Evolutionary conservation across 306 rosid genomes (phyloP).

Genomic region (Cyclanthera cordifolia): DNA sequence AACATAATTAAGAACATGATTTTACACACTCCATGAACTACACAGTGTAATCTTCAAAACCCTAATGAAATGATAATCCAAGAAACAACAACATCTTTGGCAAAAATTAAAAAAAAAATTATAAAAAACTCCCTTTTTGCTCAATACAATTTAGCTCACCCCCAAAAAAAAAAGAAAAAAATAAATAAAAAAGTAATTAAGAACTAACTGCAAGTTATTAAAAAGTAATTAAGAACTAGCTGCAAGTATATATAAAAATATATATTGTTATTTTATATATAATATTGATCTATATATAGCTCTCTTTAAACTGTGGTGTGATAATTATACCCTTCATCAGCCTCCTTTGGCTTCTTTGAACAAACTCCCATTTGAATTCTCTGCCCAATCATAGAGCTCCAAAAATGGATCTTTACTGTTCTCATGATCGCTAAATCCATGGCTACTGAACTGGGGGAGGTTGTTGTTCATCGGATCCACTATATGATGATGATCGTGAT

Average conservation of each 20-base stretch:
- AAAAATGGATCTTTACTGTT: slow-evolving; percentile 39
- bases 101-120: no score
- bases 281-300: not conserved
- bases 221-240: not conserved
- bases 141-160: not conserved
- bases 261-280: not conserved
- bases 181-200: not conserved
- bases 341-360: slow-evolving; percentile 6
- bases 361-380: not conserved
- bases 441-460: slow-evolving; percentile 32
- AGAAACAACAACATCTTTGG: not conserved
- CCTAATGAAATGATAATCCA: not conserved
- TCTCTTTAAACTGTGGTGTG: not conserved
- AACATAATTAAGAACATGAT: not conserved
- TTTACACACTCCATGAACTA: not conserved
- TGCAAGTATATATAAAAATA: not conserved
- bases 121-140: not conserved
- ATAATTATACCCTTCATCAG: not conserved
- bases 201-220: not conserved
- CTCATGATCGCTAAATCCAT: slow-evolving; percentile 33
- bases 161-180: not conserved
- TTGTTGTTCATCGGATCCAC: not conserved
- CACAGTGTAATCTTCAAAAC: not conserved
- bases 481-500: not conserved
- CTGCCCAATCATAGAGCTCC: slow-evolving; percentile 11